These are phyloP conservation scores for Lippia alba DNA, from an alignment of 305 asterid genomes.

Conservation along the genomic window DNA sequence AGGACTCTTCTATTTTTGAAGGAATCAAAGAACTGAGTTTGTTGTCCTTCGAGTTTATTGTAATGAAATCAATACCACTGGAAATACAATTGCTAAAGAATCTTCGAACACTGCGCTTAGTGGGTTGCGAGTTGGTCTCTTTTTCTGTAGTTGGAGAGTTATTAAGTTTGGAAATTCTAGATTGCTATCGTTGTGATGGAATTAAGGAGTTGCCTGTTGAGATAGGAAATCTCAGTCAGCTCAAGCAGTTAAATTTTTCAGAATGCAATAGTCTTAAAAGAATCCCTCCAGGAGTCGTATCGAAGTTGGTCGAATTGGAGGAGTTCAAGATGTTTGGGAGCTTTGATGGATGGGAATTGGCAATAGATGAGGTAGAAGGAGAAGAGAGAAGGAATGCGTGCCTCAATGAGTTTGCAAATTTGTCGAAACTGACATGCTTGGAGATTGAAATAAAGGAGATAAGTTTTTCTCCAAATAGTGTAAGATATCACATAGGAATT, in stretches of 20 bases:
- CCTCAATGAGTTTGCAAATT: slow-evolving; percentile 10
- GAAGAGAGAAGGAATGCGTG: not conserved
- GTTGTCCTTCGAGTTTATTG: slow-evolving; percentile 18
- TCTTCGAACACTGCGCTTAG: too few relatives aligned
- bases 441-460: slow-evolving; percentile 23
- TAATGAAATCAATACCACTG: not conserved
- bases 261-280: not conserved
- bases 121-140: too few relatives aligned
- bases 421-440: slow-evolving; percentile 26
- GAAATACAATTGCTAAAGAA: too few relatives aligned
- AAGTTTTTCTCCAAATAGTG: slow-evolving; percentile 19
- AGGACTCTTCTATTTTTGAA: slow-evolving; percentile 14
- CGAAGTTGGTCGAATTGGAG: too few relatives aligned
- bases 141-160: slow-evolving; percentile 10
- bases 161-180: slow-evolving; percentile 39
- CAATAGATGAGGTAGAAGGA: too few relatives aligned
- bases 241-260: slow-evolving; percentile 16
- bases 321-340: too few relatives aligned
- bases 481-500: not conserved
- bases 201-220: not conserved
- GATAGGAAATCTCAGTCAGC: not conserved
- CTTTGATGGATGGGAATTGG: too few relatives aligned
- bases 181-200: not conserved
- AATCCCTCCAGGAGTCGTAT: not conserved
- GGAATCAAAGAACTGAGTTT: slow-evolving; percentile 34